Conservation (phyloP, 2,329 filamentous ascomycete species). For the Tympanopsis confertula region DNA sequence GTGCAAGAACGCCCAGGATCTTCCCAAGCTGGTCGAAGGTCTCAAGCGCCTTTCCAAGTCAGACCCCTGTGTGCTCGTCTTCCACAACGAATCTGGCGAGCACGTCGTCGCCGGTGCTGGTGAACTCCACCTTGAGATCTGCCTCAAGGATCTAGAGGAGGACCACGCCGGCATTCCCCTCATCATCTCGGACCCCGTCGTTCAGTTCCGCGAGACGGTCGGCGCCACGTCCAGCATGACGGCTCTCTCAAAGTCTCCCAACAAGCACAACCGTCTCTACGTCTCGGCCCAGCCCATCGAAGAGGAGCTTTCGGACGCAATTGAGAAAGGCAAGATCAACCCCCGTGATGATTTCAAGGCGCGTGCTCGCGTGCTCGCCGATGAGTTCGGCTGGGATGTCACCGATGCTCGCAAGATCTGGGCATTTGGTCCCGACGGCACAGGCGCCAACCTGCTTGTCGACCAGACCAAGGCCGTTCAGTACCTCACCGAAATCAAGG, state of each 20-base stretch:
- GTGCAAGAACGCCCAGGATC: conserved; percentile 99
- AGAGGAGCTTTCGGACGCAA: conserved; percentile 83
- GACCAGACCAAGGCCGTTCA: conserved; percentile 99
- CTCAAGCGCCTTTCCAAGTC: conserved; percentile 99
- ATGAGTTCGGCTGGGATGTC: conserved; percentile 98
- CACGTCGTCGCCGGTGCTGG: conserved; percentile 98
- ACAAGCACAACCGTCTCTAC: conserved; percentile 99
- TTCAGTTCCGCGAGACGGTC: conserved; percentile 97
- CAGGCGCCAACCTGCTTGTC: conserved; percentile 92
- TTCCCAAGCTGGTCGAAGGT: conserved; percentile 99
- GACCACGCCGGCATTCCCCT: conserved; percentile 98
- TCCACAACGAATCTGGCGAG: conserved; percentile 85
- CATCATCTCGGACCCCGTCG: conserved; percentile 94
- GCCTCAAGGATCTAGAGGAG: conserved; percentile 98
- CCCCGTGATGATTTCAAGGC: conserved; percentile 98
- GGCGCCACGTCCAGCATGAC: conserved; percentile 76
- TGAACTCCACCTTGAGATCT: conserved; percentile 99
- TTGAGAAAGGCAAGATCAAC: conserved; percentile 82
- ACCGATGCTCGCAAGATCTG: conserved; percentile 99
- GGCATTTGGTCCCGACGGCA: conserved; percentile 98
- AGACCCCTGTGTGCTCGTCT: conserved; percentile 91
- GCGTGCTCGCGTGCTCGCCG: conserved; percentile 88
- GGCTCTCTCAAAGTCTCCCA: conserved; percentile 97
- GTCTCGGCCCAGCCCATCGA: conserved; percentile 80
- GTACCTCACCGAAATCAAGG: conserved; percentile 99